phyloP scores from a whole-genome alignment of 2,329 filamentous ascomycete genomes.

The Diaporthe australafricana region DNA sequence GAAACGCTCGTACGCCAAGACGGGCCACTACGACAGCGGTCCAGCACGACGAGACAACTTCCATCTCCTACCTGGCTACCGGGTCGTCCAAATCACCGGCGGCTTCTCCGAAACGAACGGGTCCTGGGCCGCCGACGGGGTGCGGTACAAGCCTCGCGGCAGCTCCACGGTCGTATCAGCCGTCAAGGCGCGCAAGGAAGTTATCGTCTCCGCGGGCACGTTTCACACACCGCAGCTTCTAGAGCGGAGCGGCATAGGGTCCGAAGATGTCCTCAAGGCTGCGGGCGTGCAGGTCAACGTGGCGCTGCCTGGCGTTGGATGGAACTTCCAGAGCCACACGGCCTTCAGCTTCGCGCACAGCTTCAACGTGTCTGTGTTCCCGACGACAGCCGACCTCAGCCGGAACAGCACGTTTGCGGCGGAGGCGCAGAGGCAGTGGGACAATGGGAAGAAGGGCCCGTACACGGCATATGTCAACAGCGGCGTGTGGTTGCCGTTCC shows the following conservation, averaged over 20 bases:
- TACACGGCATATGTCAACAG: conserved; percentile 19
- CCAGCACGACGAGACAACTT: conserved; percentile 9
- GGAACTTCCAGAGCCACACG: conserved; percentile 61
- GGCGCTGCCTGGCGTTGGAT: conserved; percentile 57
- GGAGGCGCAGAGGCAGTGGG: conserved; percentile 18
- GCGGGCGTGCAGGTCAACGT: conserved; percentile 46
- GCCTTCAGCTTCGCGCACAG: conserved; percentile 3
- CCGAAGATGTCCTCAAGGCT: conserved; percentile 53
- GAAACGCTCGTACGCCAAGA: conserved; percentile 14
- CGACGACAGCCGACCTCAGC: not conserved
- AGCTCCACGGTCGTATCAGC: conserved; percentile 11
- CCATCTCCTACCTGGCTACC: not conserved
- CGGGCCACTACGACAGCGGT: conserved; percentile 11
- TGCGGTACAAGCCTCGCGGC: conserved; percentile 21
- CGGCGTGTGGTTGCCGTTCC: conserved; percentile 16
- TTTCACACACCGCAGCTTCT: conserved; percentile 68
- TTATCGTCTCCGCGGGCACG: conserved; percentile 70
- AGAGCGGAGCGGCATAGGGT: conserved; percentile 72
- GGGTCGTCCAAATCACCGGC: conserved; percentile 10
- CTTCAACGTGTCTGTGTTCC: conserved; percentile 13
- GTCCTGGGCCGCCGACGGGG: conserved; percentile 15
- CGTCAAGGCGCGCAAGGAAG: conserved; percentile 51
- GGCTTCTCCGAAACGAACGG: not conserved
- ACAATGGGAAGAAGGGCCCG: not conserved
- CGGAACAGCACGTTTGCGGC: conserved; percentile 1